phyloP scores from a whole-genome alignment of 768 basidiomycete species.

The Tricholoma hemisulphureum region DNA sequence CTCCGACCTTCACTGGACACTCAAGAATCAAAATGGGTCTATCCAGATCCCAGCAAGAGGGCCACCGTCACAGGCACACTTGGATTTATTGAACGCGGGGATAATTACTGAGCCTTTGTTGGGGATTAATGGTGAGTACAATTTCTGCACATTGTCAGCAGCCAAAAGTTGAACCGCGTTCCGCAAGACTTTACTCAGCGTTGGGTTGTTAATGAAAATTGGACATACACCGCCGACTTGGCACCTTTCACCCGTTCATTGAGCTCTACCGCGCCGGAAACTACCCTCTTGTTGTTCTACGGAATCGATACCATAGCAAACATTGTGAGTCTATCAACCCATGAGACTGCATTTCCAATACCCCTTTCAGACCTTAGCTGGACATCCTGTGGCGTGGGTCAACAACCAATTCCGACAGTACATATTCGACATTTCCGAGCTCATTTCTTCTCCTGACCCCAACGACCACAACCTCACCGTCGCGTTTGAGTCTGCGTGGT shows the following conservation, averaged over 20 bases:
- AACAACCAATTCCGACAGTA: constrained; percentile 59
- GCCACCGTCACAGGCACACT: constrained; percentile 54
- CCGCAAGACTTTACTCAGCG: constrained; percentile 49
- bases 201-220: constrained; percentile 56
- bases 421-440: constrained; percentile 47
- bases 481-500: constrained; percentile 51
- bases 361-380: constrained; percentile 43
- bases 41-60: constrained; percentile 51
- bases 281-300: constrained; percentile 50
- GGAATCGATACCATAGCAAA: constrained; percentile 59
- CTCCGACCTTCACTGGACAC: constrained; percentile 48
- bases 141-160: too few relatives aligned
- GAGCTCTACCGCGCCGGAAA: constrained; percentile 21
- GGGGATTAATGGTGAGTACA: constrained; percentile 48
- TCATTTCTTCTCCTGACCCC: constrained; percentile 32
- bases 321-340: constrained; percentile 42
- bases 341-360: not conserved
- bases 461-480: constrained; percentile 47
- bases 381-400: constrained; percentile 54
- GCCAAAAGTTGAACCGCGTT: not conserved
- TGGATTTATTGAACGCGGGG: constrained; percentile 51
- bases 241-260: constrained; percentile 37
- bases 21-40: constrained; percentile 52
- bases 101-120: constrained; percentile 54
- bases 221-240: constrained; percentile 58